phyloP scores from a whole-genome alignment of 257 asterid genomes.

The Solanum etuberosum region DNA sequence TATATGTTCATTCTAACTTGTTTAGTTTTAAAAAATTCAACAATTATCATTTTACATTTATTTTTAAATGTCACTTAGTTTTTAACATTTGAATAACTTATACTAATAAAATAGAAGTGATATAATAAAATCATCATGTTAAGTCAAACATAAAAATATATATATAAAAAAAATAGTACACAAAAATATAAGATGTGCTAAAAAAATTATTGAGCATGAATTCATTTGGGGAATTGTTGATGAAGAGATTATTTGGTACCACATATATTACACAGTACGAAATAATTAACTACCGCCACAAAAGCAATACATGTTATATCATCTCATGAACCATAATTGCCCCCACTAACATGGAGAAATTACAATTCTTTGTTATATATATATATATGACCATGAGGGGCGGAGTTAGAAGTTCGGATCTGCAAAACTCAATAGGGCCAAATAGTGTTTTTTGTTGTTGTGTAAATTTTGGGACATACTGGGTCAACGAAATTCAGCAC shows the following conservation, averaged over 20 bases:
- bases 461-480: not conserved
- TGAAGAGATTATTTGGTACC: not conserved
- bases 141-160: too few relatives aligned
- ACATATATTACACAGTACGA: not conserved
- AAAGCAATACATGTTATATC: not conserved
- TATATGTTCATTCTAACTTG: not conserved
- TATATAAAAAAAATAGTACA: too few relatives aligned
- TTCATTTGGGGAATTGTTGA: not conserved
- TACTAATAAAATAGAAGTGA: too few relatives aligned
- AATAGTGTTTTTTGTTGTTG: not conserved
- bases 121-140: too few relatives aligned
- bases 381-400: not conserved
- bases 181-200: too few relatives aligned
- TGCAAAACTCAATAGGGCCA: not conserved
- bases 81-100: too few relatives aligned
- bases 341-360: not conserved
- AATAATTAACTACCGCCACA: not conserved
- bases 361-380: not conserved
- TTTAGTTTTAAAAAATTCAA: too few relatives aligned
- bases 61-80: too few relatives aligned
- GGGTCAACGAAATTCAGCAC: not conserved
- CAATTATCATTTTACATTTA: too few relatives aligned
- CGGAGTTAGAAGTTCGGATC: not conserved
- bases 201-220: too few relatives aligned
- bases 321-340: not conserved